Percentiles rank a stretch among this genome's conserved stretches.
These are phyloP conservation scores for Geosiphon pyriformis DNA, from an alignment of 192 early-diverging fungal species.

Conservation along the genomic window DNA sequence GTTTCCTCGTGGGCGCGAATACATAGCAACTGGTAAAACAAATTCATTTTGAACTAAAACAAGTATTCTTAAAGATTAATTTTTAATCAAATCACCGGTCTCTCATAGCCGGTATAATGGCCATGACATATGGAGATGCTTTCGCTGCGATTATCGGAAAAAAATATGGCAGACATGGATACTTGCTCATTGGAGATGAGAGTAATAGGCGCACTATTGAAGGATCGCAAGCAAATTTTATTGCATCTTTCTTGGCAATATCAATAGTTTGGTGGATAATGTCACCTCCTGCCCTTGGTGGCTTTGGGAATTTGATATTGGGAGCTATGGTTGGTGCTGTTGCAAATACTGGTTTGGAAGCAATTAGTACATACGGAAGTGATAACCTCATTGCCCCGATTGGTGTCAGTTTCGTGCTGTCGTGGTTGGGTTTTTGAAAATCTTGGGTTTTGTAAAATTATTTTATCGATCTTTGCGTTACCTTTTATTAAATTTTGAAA, in stretches of 20 bases:
- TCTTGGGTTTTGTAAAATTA: too few relatives aligned
- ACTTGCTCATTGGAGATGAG: background rate
- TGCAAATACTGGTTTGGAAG: conserved; percentile 21
- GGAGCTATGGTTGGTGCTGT: conserved; percentile 22
- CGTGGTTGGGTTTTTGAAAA: background rate
- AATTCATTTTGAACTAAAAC: background rate
- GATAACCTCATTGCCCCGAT: conserved; percentile 29
- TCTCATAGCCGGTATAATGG: conserved; percentile 25
- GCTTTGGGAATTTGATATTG: background rate
- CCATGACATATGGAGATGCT: conserved; percentile 31
- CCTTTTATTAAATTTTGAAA: too few relatives aligned
- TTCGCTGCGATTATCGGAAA: conserved; percentile 25
- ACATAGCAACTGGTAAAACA: conserved; percentile 10
- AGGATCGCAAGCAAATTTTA: conserved; percentile 26
- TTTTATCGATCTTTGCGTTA: too few relatives aligned
- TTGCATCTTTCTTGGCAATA: conserved; percentile 12
- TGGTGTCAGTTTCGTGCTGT: conserved; percentile 12
- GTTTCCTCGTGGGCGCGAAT: conserved; percentile 14
- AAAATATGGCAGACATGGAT: conserved; percentile 2
- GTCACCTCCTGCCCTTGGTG: background rate
- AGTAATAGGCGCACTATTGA: conserved; percentile 13
- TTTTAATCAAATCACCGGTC: conserved; percentile 9
- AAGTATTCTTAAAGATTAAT: background rate
- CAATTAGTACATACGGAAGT: conserved; percentile 24
- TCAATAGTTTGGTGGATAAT: conserved; percentile 15